Base-by-base conservation (phyloP, 495 filamentous ascomycete genomes). In the Pyrenopolyporus hunteri region DNA sequence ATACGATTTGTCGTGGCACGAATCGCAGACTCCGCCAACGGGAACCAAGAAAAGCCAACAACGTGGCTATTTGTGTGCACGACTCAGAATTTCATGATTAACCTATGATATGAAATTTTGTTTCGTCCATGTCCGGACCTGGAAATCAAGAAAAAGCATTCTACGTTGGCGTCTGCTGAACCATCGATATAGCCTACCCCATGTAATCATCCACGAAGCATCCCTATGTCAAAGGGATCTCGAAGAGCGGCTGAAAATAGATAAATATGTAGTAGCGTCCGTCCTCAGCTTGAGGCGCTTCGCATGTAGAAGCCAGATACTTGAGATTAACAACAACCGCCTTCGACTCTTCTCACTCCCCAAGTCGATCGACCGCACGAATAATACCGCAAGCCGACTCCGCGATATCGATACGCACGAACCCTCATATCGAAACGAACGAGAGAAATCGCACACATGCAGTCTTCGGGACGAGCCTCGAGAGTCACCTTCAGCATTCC, bases 1-100 rank as follows among this genome's bases (percentile, higher is more conserved):
- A 11, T 54, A 26, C 43, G 43, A 61, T 49, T 61, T 61, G 58
- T 61, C 58, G 58, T 61, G 58, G 58, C 58, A 61, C 58, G 58
- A 61, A 61, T 61, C 42, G 58, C 49, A 14, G 13, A 14, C 33
- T 31, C 26, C 39, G 26, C 50, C 58, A 43, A 36, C 49, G 4
- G 22, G 32, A 43, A 16, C 58, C 42, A 49, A 53, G 50, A 31
- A 61, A 48, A 42, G 40, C n/a, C 25, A 25, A 47, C 49, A 55
- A 61, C 58, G 58, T 61, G 58, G 58, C 58, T 61, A 40, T 43
- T 35, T 28, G 25, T 11, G n/a, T 36, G 49, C 33, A 40, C 28
- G 42, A 60, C 48, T 37, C 53, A 35, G 26, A 29, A 35, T 23
- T 47, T 35, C 29, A 47, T 48, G 32, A 22, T 46, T 17, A 19